phyloP scores from a whole-genome alignment of 2,329 filamentous ascomycete genomes.

The Penicillium italicum region DNA sequence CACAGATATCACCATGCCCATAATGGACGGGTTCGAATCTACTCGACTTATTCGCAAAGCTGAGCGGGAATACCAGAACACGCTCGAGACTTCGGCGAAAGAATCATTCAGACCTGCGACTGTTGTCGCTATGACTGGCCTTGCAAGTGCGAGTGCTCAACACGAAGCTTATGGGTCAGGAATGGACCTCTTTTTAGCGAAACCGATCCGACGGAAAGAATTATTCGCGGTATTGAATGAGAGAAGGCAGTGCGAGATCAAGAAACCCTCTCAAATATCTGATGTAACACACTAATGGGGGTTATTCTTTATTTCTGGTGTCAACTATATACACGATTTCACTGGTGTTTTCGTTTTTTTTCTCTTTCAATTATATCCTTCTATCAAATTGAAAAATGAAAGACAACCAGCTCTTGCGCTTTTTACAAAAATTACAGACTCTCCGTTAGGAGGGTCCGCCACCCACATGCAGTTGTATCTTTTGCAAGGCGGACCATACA shows the following conservation, averaged over 20 bases:
- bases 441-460: no score
- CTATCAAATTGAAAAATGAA: no score
- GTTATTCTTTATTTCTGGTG: neutral
- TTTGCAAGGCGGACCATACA: no score
- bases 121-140: conserved; percentile 28
- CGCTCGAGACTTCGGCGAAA: neutral
- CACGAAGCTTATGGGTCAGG: conserved; percentile 29
- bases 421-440: no score
- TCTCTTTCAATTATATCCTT: no score
- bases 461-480: no score
- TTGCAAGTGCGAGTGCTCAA: conserved; percentile 25
- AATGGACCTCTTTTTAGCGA: conserved; percentile 30
- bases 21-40: conserved; percentile 35
- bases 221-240: neutral
- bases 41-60: conserved; percentile 29
- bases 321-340: neutral
- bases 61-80: conserved; percentile 13
- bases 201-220: conserved; percentile 15
- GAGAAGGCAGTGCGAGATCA: neutral
- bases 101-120: conserved; percentile 7
- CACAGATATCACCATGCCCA: conserved; percentile 36
- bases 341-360: neutral
- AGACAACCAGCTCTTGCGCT: no score
- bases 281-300: neutral
- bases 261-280: neutral